Conservation (phyloP, 2,329 filamentous ascomycete species). For the Iodosphaeria phyllophila region DNA sequence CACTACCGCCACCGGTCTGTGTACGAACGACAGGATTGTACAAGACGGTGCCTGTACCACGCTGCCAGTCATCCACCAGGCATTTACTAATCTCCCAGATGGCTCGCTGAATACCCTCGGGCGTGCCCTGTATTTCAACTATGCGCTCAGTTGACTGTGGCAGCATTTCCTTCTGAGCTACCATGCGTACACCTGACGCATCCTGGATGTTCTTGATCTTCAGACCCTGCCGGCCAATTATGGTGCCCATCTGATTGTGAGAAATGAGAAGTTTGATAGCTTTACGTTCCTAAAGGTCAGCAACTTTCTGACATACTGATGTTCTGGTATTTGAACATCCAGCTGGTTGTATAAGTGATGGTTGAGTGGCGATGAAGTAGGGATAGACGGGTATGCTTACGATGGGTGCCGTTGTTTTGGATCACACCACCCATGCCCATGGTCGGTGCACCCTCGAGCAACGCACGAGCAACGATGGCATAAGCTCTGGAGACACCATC, state of each 20-base stretch:
- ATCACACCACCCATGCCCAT: constrained; percentile 92
- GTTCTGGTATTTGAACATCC: constrained; percentile 1
- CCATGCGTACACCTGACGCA: constrained; percentile 91
- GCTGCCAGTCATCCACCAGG: constrained; percentile 92
- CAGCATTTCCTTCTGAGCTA: constrained; percentile 98
- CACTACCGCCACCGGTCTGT: constrained; percentile 33
- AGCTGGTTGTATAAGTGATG: background rate
- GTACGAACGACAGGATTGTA: constrained; percentile 94
- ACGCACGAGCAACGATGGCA: constrained; percentile 73
- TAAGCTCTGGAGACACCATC: constrained; percentile 85
- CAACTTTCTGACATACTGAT: background rate
- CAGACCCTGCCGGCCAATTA: constrained; percentile 87
- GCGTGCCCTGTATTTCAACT: constrained; percentile 88
- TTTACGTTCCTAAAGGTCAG: constrained; percentile 22
- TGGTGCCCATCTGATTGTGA: constrained; percentile 99
- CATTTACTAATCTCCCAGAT: constrained; percentile 99
- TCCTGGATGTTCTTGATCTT: constrained; percentile 99
- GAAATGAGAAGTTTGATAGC: constrained; percentile 96
- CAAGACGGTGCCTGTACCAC: constrained; percentile 87
- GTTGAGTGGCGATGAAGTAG: background rate
- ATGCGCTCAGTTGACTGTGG: constrained; percentile 96
- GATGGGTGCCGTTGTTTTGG: constrained; percentile 77
- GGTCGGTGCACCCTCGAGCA: constrained; percentile 83
- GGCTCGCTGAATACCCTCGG: constrained; percentile 87
- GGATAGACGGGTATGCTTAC: constrained; percentile 40